These are phyloP conservation scores for Apiospora phragmitis DNA, from an alignment of 2,329 filamentous ascomycete genomes.

Conservation along the genomic window DNA sequence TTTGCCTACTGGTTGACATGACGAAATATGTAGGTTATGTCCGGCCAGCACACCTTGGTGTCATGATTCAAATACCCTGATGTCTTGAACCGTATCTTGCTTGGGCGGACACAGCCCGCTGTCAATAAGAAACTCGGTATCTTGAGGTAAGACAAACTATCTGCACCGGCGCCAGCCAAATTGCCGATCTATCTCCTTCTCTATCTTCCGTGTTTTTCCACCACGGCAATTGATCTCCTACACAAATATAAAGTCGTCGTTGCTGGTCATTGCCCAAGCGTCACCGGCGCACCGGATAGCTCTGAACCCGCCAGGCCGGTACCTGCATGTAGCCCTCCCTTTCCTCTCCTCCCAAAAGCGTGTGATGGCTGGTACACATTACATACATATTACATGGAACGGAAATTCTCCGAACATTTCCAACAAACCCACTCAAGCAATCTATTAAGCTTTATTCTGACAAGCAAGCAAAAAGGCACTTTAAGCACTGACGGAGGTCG, in stretches of 20 bases:
- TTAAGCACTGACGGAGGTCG: neutral
- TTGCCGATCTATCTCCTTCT: neutral
- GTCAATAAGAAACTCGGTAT: neutral
- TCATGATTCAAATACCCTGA: neutral
- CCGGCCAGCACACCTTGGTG: neutral
- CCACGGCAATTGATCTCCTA: neutral
- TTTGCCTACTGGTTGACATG: neutral
- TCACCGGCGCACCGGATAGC: neutral
- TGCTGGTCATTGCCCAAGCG: neutral
- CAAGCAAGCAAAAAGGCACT: neutral
- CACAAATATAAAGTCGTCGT: neutral
- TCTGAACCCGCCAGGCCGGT: neutral
- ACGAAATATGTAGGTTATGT: neutral
- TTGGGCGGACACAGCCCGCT: neutral
- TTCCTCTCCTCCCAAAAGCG: neutral
- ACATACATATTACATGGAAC: neutral
- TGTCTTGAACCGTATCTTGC: neutral
- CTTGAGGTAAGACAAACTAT: neutral
- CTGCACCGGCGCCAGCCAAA: neutral
- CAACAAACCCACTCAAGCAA: neutral
- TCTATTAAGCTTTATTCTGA: neutral
- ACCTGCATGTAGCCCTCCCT: neutral
- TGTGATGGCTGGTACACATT: neutral
- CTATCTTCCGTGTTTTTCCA: neutral
- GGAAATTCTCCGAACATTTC: neutral